Percentiles rank a stretch among this genome's conserved stretches.
Conservation (phyloP, 371 early-diverging fungal species). For the Sporodiniella umbellata region DNA sequence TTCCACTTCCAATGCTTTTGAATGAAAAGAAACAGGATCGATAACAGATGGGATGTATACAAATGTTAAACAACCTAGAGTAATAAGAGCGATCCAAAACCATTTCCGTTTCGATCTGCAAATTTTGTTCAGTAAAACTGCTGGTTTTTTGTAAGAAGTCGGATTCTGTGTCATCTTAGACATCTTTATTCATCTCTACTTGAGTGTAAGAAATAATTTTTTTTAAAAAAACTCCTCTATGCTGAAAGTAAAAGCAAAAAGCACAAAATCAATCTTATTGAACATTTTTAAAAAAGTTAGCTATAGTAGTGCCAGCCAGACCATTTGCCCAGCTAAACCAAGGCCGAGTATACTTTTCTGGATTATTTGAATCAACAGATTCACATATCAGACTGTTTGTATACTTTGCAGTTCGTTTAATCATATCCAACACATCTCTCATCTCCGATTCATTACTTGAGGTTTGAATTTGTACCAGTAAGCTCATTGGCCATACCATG, state of each 20-base stretch:
- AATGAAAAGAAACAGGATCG: neutral
- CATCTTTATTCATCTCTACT: neutral
- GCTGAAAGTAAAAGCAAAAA: too few species aligned
- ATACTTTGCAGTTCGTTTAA: constrained; percentile 27
- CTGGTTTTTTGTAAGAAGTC: neutral
- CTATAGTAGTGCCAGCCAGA: constrained; percentile 43
- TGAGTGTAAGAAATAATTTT: too few species aligned
- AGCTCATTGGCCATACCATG: constrained; percentile 40
- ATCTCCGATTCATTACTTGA: constrained; percentile 34
- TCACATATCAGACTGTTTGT: constrained; percentile 49
- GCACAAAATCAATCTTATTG: too few species aligned
- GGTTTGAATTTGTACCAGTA: constrained; percentile 35
- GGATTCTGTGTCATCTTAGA: neutral
- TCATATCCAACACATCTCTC: constrained; percentile 26
- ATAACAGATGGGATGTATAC: neutral
- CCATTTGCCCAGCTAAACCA: constrained; percentile 63
- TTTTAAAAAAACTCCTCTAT: too few species aligned
- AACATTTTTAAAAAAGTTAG: too few species aligned
- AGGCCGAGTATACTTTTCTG: constrained; percentile 33
- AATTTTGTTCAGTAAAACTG: too few species aligned
- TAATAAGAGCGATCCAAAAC: constrained; percentile 1
- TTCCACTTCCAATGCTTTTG: constrained; percentile 6
- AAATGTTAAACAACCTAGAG: neutral
- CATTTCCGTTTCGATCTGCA: constrained; percentile 6
- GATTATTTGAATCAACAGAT: constrained; percentile 38